These are phyloP conservation scores for Tylopilus felleus DNA, from an alignment of 768 basidiomycete genomes.

Conservation along the genomic window DNA sequence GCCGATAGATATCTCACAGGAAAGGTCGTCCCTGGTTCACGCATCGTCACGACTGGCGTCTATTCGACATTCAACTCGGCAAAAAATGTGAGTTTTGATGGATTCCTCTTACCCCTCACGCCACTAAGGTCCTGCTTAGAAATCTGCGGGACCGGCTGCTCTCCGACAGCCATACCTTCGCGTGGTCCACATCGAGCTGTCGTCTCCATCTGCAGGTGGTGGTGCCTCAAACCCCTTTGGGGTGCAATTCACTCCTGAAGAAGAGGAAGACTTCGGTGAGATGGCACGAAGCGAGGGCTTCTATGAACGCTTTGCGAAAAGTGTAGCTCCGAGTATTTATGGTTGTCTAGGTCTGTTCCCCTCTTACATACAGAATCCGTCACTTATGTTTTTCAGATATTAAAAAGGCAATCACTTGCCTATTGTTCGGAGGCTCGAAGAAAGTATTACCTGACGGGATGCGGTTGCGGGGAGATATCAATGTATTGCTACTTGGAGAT, in stretches of 20 bases:
- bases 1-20: constrained; percentile 89
- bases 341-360: constrained; percentile 76
- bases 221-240: constrained; percentile 83
- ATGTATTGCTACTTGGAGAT: constrained; percentile 93
- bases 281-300: constrained; percentile 86
- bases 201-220: constrained; percentile 69
- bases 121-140: constrained; percentile 38
- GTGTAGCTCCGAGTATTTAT: constrained; percentile 96
- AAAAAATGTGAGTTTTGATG: constrained; percentile 59
- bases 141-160: constrained; percentile 80
- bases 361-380: neutral
- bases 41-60: constrained; percentile 92
- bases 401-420: constrained; percentile 94
- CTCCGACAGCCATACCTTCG: constrained; percentile 94
- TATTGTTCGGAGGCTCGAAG: constrained; percentile 97
- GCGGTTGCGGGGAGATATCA: constrained; percentile 96
- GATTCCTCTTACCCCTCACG: neutral
- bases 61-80: constrained; percentile 93
- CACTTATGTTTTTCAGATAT: constrained; percentile 62
- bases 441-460: constrained; percentile 97
- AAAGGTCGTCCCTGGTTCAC: constrained; percentile 92
- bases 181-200: constrained; percentile 86
- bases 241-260: constrained; percentile 86
- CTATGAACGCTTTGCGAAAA: constrained; percentile 90
- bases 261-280: constrained; percentile 94